Base-by-base conservation (phyloP, 371 early-diverging fungal species). In the Zopfochytrium polystomum region DNA sequence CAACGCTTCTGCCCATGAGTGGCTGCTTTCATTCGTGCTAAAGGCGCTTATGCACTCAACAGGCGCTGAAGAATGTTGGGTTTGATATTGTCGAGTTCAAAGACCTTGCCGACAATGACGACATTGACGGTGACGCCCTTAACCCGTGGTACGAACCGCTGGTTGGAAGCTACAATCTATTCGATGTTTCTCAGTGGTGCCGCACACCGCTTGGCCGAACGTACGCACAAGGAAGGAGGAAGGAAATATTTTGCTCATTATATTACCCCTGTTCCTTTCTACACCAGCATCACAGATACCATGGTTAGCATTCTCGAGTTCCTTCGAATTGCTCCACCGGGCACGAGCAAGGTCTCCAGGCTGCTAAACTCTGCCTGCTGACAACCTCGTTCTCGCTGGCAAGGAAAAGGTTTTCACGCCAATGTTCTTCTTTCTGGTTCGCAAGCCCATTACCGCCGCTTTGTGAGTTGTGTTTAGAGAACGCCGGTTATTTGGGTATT, bases 391-490 rank as follows among this genome's bases (percentile, higher is more conserved):
- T 32, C 82, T 75, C 45, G 92, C 90, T 58, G 94, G 86, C 25
- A 77, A 79, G 65, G 59, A 81, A 58, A 30, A 55, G 52, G 73
- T 95, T 53, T 93, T 93, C 62, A 93, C 94, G 18, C 95, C 95
- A 66, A 93, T 93, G 93, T 93, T 87, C 80, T 85, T 89, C 77
- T 90, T 93, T 68, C 86, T 90, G 55, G 93, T 87, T 51, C 82
- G 86, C 63, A 95, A 95, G 79, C 95, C 95, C 11, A 18, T 11
- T 7, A n/a, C n/a, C n/a, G n/a, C n/a, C n/a, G n/a, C n/a, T n/a
- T n/a, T n/a, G n/a, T n/a, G n/a, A n/a, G n/a, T n/a, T n/a, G n/a
- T n/a, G n/a, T n/a, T n/a, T n/a, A n/a, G n/a, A n/a, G n/a, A n/a
- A n/a, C n/a, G n/a, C n/a, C n/a, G n/a, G n/a, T n/a, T n/a, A n/a